These are phyloP conservation scores for Elsinoe ampelina DNA, from an alignment of 2,329 filamentous ascomycete species.

Conservation along the genomic window DNA sequence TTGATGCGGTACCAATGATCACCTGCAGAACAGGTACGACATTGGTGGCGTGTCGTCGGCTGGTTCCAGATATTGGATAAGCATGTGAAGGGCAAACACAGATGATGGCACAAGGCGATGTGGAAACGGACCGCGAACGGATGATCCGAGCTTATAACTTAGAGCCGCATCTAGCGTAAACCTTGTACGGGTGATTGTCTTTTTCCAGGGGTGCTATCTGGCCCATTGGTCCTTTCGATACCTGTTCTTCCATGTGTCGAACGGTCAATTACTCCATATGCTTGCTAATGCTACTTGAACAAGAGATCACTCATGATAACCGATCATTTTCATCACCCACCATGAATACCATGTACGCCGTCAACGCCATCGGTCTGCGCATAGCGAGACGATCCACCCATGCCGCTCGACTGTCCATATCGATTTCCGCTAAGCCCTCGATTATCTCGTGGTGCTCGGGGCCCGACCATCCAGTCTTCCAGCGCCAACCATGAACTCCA, in stretches of 20 bases:
- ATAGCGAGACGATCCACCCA: neutral
- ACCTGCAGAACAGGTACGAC: too few relatives aligned
- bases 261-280: neutral
- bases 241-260: too few relatives aligned
- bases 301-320: neutral
- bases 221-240: too few relatives aligned
- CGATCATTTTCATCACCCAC: neutral
- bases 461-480: slow-evolving; percentile 98
- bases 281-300: neutral
- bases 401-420: neutral
- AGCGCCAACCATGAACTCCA: slow-evolving; percentile 96
- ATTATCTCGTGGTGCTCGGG: slow-evolving; percentile 50
- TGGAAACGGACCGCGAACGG: too few relatives aligned
- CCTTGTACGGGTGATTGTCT: neutral
- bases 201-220: neutral
- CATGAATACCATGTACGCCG: neutral
- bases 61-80: too few relatives aligned
- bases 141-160: too few relatives aligned
- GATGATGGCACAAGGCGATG: too few relatives aligned
- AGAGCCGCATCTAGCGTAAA: too few relatives aligned
- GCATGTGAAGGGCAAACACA: too few relatives aligned
- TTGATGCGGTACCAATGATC: too few relatives aligned
- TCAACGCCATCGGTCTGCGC: neutral
- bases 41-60: too few relatives aligned
- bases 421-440: neutral